Conservation (phyloP, 23 red algal genomes). For the Pyropia yezoensis region DNA sequence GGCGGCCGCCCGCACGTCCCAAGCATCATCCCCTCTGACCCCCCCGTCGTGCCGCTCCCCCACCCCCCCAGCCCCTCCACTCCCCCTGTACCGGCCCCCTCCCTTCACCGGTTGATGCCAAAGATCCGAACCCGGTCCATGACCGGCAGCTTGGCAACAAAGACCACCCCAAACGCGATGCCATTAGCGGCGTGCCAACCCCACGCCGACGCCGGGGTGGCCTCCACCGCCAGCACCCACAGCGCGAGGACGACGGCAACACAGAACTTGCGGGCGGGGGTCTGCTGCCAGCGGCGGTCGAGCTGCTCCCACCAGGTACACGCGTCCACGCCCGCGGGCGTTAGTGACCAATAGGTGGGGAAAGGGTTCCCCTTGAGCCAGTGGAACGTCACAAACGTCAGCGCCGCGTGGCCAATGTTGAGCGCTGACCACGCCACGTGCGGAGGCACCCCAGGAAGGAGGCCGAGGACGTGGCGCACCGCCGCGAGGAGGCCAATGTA, state of each 20-base stretch:
- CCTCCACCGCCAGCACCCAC: conserved; percentile 49
- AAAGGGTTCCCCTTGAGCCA: conserved; percentile 96
- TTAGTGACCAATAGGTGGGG: conserved; percentile 67
- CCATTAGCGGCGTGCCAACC: conserved; percentile 64
- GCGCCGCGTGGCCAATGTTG: conserved; percentile 79
- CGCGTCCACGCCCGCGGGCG: conserved; percentile 39
- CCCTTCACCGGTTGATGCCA: conserved; percentile 60
- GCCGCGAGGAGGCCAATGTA: conserved; percentile 67
- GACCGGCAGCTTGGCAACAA: conserved; percentile 87
- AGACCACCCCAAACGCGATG: conserved; percentile 58
- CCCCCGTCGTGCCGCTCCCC: no score
- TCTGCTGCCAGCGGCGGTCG: conserved; percentile 80
- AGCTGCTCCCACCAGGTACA: conserved; percentile 96
- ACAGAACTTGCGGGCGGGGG: conserved; percentile 80
- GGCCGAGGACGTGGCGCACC: conserved; percentile 63
- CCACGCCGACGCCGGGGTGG: conserved; percentile 36
- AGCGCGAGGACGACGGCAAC: conserved; percentile 66
- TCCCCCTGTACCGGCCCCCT: no score
- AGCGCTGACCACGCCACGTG: conserved; percentile 74
- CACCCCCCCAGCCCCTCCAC: no score
- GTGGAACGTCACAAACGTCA: conserved; percentile 93
- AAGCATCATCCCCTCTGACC: no score
- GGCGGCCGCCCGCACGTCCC: no score
- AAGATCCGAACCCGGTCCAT: conserved; percentile 91
- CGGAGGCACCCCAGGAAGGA: conserved; percentile 33